Evolutionary conservation across 2,329 filamentous ascomycete species (phyloP), one percentile per base, ranked within the genome.

Genomic region (Moelleriella libera): DNA sequence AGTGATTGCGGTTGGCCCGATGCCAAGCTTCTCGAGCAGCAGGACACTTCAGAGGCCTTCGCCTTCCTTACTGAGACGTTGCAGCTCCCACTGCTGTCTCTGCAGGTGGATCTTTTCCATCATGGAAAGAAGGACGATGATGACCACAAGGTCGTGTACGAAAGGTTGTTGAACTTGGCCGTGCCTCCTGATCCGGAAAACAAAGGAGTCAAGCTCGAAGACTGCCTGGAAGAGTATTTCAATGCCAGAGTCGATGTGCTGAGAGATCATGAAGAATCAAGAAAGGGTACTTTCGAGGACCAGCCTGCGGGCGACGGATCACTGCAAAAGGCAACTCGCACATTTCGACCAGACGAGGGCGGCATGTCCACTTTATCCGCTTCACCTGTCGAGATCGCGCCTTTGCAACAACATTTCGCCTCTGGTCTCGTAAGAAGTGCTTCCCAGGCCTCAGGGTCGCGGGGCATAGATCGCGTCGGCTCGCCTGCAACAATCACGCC

Each of bases 31-130:
- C 60, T 86, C n/a, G 76, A 82, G 55, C 92, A 97, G 60, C 92
- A 98, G 65, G 92, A 98, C 63, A 87, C 88, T 0, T 96, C 92
- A 0, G 92, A 98, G 64, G 89, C 89, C 1, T 97, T 97, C 60
- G 86, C 83, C 0, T 96, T 96, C 61, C 88, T 98, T 53, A 95
- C 90, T 0, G 89, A 88, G 54, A 88, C 83, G 28, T 74, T 98
- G 21, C 83, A 94, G 56, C 66, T 97, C 12, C 92, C 92, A 6
- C 72, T 97, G 2, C 74, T 97, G 30, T 89, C 89, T 0, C 67
- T 97, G 39, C 94, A 95, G 60, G 90, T 96, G 70, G 89, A 97
- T 60, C 80, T 97, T 11, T 96, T 90, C 55, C 92, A 96, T 58
- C 85, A 88, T 29, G 92, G 90, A 11, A 88, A 86, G 58, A 83